phyloP scores from a whole-genome alignment of 495 filamentous ascomycete genomes.

The Aspergillus cavernicola region DNA sequence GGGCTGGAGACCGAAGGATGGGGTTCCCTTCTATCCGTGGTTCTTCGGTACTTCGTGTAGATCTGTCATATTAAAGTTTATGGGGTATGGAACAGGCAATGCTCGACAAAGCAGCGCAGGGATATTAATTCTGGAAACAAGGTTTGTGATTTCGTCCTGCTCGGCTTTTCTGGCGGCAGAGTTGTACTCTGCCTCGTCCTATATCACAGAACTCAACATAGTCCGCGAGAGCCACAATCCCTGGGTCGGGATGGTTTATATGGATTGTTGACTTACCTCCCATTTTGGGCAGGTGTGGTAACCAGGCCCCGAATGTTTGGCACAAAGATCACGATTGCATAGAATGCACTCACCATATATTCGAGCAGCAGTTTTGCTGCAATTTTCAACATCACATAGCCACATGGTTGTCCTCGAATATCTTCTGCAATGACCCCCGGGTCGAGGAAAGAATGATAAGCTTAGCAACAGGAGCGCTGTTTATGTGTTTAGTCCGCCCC shows the following conservation, averaged over 20 bases:
- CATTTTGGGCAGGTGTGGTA: conserved; percentile 33
- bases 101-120: conserved; percentile 22
- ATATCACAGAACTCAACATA: background rate
- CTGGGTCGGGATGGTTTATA: background rate
- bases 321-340: conserved; percentile 33
- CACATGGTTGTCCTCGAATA: conserved; percentile 19
- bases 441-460: too few relatives aligned
- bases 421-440: too few relatives aligned
- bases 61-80: conserved; percentile 25
- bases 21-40: too few relatives aligned
- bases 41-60: conserved; percentile 22
- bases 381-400: conserved; percentile 28
- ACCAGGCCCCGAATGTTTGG: conserved; percentile 20
- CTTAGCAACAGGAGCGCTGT: too few relatives aligned
- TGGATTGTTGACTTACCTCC: conserved; percentile 27
- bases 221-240: background rate
- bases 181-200: conserved; percentile 30
- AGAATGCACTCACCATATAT: conserved; percentile 30
- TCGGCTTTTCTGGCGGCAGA: conserved; percentile 24
- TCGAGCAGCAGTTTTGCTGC: conserved; percentile 27
- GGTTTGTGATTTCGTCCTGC: conserved; percentile 21
- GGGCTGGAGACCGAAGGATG: too few relatives aligned
- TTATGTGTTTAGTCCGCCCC: too few relatives aligned
- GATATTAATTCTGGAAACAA: conserved; percentile 29
- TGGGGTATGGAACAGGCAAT: conserved; percentile 21